A percentile compares a stretch with the other conserved stretches of the same genome.
phyloP scores from a whole-genome alignment of 2,329 filamentous ascomycete species.

The Dryadomyces quercus-mongolicae region DNA sequence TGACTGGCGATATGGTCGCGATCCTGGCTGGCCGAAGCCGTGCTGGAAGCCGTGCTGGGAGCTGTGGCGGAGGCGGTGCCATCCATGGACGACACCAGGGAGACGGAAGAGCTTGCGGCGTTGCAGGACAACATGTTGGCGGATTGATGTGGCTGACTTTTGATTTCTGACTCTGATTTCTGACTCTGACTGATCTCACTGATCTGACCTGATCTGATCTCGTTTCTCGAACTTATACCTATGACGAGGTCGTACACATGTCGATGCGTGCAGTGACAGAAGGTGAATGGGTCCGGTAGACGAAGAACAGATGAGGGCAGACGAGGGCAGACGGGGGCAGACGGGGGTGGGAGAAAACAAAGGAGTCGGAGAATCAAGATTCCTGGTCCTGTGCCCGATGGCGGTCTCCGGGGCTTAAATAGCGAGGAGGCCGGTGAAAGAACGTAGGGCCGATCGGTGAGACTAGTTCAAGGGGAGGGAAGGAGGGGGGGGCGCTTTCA shows the following conservation, averaged over 20 bases:
- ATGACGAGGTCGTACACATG: neutral
- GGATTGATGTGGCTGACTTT: neutral
- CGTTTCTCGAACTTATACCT: neutral
- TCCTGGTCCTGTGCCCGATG: neutral
- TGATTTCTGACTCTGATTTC: neutral
- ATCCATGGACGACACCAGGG: neutral
- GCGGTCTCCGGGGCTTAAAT: neutral
- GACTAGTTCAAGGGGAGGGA: neutral
- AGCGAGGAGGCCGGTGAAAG: neutral
- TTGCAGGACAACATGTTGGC: neutral
- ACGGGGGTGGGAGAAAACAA: neutral
- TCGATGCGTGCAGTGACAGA: neutral
- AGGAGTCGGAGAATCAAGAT: neutral
- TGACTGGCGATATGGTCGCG: slow-evolving; percentile 15
- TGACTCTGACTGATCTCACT: neutral
- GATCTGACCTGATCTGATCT: neutral
- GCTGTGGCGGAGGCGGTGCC: neutral
- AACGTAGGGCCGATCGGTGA: neutral
- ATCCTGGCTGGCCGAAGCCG: neutral
- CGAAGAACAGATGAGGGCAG: neutral
- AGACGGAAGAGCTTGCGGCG: neutral
- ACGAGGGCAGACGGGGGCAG: neutral
- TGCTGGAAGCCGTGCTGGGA: neutral
- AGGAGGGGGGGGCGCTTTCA: neutral
- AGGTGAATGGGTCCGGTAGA: neutral